Evolutionary conservation across 805 yeast species (phyloP), one percentile per base, ranked within the genome.

Genomic region (Schwanniomyces sp.): DNA sequence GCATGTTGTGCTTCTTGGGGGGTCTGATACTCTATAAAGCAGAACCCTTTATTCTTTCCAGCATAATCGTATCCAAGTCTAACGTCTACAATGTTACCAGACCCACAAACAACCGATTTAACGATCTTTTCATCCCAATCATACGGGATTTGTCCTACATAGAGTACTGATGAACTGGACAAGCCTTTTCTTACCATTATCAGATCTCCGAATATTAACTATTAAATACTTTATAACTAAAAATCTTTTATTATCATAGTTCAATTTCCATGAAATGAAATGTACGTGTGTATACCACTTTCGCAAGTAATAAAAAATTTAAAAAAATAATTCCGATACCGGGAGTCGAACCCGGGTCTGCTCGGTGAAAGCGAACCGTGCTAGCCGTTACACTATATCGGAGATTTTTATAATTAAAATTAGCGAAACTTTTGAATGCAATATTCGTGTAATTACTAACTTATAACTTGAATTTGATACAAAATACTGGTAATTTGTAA

Each of bases 331-430:
- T 78, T 82, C 88, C 88, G 86, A 81, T 81, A 76, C 88, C 85
- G 88, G 88, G 88, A 82, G 86, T 83, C 86, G 88, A 83, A 83
- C 88, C 87, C 88, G 85, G 78, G 76, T 72, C 61, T 72, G 76
- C 76, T 71, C 76, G 74, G 78, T 72, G 77, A 73, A 69, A 73
- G 78, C 74, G 76, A 72, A 72, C 78, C 74, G 78, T 73, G 78
- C 70, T 73, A 73, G 72, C 78, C 78, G 76, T 71, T 73, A 73
- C 78, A 73, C 78, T 69, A 73, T 67, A 72, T 71, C 77, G 77
- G 77, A 72, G n/a, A n/a, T n/a, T n/a, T n/a, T n/a, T n/a, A n/a
- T 29, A 29, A 29, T 5, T 29, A 14, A 10, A 10, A 10, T 29
- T 5, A 12, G 9, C 34, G 6, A 32, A 5, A 7, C 16, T 32